Evolutionary conservation across 2,329 filamentous ascomycete species (phyloP).

Genomic region (Coniochaeta sp.): DNA sequence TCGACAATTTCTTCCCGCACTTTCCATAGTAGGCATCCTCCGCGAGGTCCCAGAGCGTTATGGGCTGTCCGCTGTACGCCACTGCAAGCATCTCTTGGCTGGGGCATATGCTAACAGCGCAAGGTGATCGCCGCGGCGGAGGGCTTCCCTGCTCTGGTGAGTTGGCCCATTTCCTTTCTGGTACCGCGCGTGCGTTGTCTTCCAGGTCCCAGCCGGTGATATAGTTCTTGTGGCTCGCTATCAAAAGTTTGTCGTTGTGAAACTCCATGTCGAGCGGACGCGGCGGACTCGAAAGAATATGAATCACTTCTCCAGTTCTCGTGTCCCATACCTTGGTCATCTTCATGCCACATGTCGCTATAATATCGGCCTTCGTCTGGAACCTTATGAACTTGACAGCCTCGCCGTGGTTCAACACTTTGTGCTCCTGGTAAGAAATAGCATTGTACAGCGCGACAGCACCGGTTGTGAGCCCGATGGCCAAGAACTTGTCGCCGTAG

Average conservation of each 20-base stretch:
- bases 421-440: conserved; percentile 19
- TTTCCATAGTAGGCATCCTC: conserved; percentile 21
- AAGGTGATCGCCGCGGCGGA: conserved; percentile 9
- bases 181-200: neutral
- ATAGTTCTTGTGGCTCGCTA: conserved; percentile 18
- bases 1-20: conserved; percentile 23
- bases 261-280: conserved; percentile 18
- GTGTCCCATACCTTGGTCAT: conserved; percentile 23
- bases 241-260: conserved; percentile 16
- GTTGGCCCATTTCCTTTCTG: too few relatives aligned
- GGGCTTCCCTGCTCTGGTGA: neutral
- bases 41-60: conserved; percentile 27
- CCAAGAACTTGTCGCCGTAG: conserved; percentile 19
- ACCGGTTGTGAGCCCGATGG: conserved; percentile 17
- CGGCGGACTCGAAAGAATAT: conserved; percentile 15
- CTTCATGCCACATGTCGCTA: conserved; percentile 22
- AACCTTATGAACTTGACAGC: conserved; percentile 22
- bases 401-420: conserved; percentile 19
- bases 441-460: conserved; percentile 16
- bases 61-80: conserved; percentile 17
- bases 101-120: conserved; percentile 18
- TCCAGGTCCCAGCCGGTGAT: conserved; percentile 19
- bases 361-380: conserved; percentile 16
- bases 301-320: conserved; percentile 15
- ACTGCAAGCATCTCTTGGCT: conserved; percentile 16